phyloP scores from a whole-genome alignment of 352 stramenopile species.

The Lagenidium giganteum region DNA sequence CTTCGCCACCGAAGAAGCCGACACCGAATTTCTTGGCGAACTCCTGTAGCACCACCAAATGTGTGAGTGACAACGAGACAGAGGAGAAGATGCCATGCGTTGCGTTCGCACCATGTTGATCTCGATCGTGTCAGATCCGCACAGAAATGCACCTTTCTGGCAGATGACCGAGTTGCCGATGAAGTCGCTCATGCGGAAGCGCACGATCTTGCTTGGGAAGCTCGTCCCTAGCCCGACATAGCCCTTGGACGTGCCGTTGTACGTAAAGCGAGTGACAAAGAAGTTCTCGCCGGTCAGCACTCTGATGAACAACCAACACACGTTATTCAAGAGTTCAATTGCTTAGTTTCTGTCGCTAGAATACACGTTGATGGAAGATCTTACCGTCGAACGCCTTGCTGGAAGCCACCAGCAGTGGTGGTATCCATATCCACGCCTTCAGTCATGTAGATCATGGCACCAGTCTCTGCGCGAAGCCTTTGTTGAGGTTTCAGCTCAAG shows the following conservation, averaged over 20 bases:
- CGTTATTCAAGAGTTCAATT: background rate
- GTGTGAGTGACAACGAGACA: too few species aligned
- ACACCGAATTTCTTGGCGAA: constrained; percentile 87
- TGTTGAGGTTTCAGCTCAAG: constrained; percentile 88
- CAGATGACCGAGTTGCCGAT: constrained; percentile 83
- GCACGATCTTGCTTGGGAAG: constrained; percentile 88
- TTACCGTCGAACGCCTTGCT: constrained; percentile 81
- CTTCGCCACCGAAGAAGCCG: constrained; percentile 94
- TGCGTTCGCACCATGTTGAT: constrained; percentile 85
- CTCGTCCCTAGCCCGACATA: constrained; percentile 88
- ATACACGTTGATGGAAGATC: constrained; percentile 60
- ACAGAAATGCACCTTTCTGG: constrained; percentile 91
- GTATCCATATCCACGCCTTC: constrained; percentile 90
- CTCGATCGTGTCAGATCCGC: constrained; percentile 87
- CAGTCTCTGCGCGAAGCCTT: constrained; percentile 89
- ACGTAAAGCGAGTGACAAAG: constrained; percentile 72
- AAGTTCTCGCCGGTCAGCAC: constrained; percentile 81
- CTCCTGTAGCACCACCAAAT: too few species aligned
- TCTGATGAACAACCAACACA: constrained; percentile 15
- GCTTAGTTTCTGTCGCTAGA: too few species aligned
- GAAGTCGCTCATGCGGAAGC: constrained; percentile 86
- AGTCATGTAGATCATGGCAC: constrained; percentile 96
- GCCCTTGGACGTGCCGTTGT: constrained; percentile 51
- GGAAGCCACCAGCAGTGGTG: constrained; percentile 86
- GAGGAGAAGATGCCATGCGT: too few species aligned